These are phyloP conservation scores for Tetrapisispora fleetii DNA, from an alignment of 805 yeast genomes.

Conservation along the genomic window DNA sequence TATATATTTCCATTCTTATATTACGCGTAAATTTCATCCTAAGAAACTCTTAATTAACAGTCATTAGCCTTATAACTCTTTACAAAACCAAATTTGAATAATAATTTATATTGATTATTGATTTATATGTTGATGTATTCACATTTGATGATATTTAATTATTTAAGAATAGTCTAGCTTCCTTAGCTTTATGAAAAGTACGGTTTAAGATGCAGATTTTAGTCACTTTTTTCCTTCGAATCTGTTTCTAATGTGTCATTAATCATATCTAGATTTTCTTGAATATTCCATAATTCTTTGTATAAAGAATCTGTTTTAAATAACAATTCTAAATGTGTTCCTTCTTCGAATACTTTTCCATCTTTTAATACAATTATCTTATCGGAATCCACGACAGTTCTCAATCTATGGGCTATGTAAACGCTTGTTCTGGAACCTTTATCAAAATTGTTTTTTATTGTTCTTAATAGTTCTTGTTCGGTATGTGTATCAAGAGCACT, in stretches of 20 bases:
- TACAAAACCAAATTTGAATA: too few species aligned
- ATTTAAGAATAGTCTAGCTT: too few species aligned
- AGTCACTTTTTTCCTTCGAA: slow-evolving; percentile 9
- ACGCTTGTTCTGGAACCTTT: slow-evolving; percentile 61
- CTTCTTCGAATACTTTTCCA: slow-evolving; percentile 82
- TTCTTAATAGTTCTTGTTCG: slow-evolving; percentile 70
- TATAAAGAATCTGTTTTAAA: slow-evolving; percentile 51
- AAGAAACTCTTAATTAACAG: too few species aligned
- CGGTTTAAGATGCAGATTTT: background rate
- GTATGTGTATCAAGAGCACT: slow-evolving; percentile 95
- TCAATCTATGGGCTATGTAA: slow-evolving; percentile 85
- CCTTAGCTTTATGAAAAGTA: too few species aligned
- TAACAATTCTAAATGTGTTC: slow-evolving; percentile 62
- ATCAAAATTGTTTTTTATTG: slow-evolving; percentile 58
- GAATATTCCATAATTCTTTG: slow-evolving; percentile 81
- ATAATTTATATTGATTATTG: too few species aligned
- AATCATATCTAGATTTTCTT: slow-evolving; percentile 59
- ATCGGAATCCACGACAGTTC: slow-evolving; percentile 91
- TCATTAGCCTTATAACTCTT: too few species aligned
- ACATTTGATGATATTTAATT: too few species aligned
- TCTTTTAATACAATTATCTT: slow-evolving; percentile 77
- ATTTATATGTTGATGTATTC: too few species aligned
- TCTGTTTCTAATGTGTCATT: slow-evolving; percentile 28
- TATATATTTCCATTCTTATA: background rate
- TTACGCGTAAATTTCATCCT: background rate